Base-by-base conservation (phyloP, 257 asterid genomes). In the Parsonsia alboflavescens region DNA sequence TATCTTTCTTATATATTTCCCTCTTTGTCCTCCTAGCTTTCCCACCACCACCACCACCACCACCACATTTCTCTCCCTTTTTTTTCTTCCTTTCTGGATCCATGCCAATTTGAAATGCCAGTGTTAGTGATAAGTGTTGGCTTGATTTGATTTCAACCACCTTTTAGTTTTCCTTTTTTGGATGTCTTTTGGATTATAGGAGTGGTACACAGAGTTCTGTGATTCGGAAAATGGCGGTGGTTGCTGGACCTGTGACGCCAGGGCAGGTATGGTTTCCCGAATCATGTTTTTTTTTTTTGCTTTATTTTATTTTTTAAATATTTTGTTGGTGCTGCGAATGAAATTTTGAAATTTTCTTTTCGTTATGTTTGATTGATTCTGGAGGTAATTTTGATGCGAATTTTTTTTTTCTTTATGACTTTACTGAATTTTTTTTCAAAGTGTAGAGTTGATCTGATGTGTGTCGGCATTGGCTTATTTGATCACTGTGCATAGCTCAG, bases 161-260 rank as follows among this genome's bases (percentile, higher is more conserved):
- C 36, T 64, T 71, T 67, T 36, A 8, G n/a, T 24, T 65, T 77
- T 21, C 6, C 21, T 54, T 54, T 19, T 54, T 49, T 21, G 75
- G 70, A 28, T 74, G 24, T 6, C 28, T 54, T 59, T 74, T 59
- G 72, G 73, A 75, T 77, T 77, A 78, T 39, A 77, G 67, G 75
- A 77, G 71, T 26, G 11, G 11, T 5, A 56, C 13, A 56, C 30
- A 56, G 62, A 16, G 33, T 30, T 15, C 28, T 39, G 16, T 65
- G 74, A 48, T 68, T 59, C 58, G 62, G 24, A 80, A 75, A 80
- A 89, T 91, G 97, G 85, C 85, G 75, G 90, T 82, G 88, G 89
- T 70, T 82, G 64, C 93, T 72, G 93, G 89, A 59, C 96, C 89
- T 62, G 84, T 89, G 80, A 85, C 92, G 13, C 83, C 94, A 46